Evolutionary conservation across 1,139 yeast species (phyloP), one percentile per base, ranked within the genome.

Genomic region (Hansenula sp.): DNA sequence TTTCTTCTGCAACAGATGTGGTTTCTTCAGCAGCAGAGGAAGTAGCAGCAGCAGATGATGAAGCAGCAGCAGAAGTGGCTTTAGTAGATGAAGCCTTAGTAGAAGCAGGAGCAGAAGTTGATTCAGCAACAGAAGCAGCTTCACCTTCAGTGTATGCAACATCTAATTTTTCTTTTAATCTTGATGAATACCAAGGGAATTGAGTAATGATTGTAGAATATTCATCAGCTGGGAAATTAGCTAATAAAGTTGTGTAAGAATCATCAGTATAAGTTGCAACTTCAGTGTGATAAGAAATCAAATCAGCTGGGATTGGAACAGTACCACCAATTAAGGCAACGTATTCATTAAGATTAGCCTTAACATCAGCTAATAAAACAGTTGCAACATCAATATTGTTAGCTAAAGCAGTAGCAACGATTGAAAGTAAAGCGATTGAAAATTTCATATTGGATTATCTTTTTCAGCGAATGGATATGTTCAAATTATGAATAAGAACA

Each of bases 121-220:
- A 48, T 6, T 44, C 40, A 22, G 53, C 51, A 17, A 55, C 52
- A 22, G 45, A 52, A 21, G 60, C 48, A 38, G 48, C 47, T 21
- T 21, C 24, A 21, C 24, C 26, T 24, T 27, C 17, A 19, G 33
- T 20, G 2, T 14, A 8, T 3, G 33, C 33, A 8, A 14, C 33
- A 21, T 20, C 18, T 21, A 31, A 21, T 21, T 22, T 21, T 24
- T 58, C 55, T 21, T 44, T 48, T 27, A 59, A 41, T 59, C 71
- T 64, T 39, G 60, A 45, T 9, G 66, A 57, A 50, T 66, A 66
- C 71, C 71, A 67, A 45, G 71, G 69, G 28, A 68, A 52, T 30
- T 52, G 58, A 24, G 67, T 57, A 24, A 60, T 60, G 44, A 65
- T 54, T 5, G 53, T 32, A 14, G 59, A 50, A 35, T 56, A 54